These are phyloP conservation scores for Lignosus rhinocerotis DNA, from an alignment of 1,284 basidiomycete genomes.

Conservation along the genomic window DNA sequence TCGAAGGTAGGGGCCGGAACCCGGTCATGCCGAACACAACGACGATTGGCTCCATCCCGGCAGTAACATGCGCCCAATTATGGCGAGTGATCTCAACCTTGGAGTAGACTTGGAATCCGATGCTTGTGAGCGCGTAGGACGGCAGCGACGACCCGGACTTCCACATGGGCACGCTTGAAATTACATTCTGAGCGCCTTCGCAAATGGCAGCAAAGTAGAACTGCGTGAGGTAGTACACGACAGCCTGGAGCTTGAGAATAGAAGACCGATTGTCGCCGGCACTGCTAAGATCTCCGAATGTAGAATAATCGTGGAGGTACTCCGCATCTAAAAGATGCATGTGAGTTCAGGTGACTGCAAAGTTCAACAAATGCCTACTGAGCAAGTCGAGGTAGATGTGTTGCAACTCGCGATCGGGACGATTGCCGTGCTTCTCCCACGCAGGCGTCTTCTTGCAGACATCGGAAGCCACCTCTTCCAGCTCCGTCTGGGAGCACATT, in stretches of 20 bases:
- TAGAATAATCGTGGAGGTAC: conserved; percentile 34
- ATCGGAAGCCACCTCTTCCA: conserved; percentile 16
- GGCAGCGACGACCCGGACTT: conserved; percentile 21
- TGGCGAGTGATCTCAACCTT: conserved; percentile 23
- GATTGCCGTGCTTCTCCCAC: conserved; percentile 25
- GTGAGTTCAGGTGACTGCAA: neutral
- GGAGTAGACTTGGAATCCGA: conserved; percentile 33
- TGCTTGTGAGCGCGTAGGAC: conserved; percentile 30
- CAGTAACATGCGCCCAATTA: conserved; percentile 25
- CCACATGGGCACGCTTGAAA: conserved; percentile 35
- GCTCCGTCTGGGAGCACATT: conserved; percentile 24
- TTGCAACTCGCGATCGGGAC: conserved; percentile 24
- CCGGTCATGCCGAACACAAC: conserved; percentile 34
- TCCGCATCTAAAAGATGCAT: conserved; percentile 23
- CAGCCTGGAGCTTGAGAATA: conserved; percentile 32
- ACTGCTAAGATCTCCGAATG: conserved; percentile 27
- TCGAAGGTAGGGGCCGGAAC: conserved; percentile 23
- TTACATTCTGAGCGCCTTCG: conserved; percentile 30
- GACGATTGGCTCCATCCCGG: conserved; percentile 27
- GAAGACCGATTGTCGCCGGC: conserved; percentile 22
- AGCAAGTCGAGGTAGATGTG: conserved; percentile 35
- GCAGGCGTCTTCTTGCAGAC: conserved; percentile 22
- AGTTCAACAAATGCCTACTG: conserved; percentile 22
- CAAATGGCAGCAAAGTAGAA: conserved; percentile 33
- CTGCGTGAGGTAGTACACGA: conserved; percentile 31